A percentile compares a stretch with the other conserved stretches of the same genome.
Conservation (phyloP, 495 filamentous ascomycete genomes). For the Articulospora tetracladia region DNA sequence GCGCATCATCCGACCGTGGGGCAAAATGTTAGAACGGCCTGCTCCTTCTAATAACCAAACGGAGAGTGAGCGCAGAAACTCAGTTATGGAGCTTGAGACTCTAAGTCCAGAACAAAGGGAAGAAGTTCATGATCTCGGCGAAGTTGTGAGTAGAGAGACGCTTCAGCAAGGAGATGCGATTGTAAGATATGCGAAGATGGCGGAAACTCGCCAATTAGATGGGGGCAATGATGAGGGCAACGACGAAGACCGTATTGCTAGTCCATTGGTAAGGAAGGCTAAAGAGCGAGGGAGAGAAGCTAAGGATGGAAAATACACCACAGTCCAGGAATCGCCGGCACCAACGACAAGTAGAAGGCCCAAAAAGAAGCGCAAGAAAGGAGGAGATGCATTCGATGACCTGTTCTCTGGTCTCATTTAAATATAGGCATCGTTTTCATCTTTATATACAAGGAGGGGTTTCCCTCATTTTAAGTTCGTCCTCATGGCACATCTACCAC, state of each 20-base stretch:
- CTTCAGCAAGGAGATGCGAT: not conserved
- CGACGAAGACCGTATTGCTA: not conserved
- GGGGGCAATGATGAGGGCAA: not conserved
- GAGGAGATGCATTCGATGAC: conserved; percentile 60
- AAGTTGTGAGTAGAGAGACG: not conserved
- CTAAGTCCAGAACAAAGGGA: not conserved
- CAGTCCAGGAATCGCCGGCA: not conserved
- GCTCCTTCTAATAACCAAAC: no score
- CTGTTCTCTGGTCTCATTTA: conserved; percentile 53
- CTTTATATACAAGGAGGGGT: not conserved
- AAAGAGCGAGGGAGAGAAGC: not conserved
- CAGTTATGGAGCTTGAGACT: no score
- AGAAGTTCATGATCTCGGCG: conserved; percentile 2
- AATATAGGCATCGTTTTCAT: not conserved
- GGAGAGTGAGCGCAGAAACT: not conserved
- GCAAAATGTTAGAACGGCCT: conserved; percentile 1
- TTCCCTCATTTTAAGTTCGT: not conserved
- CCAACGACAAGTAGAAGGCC: not conserved
- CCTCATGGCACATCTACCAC: not conserved
- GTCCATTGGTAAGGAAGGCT: no score
- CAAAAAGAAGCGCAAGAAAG: conserved; percentile 29
- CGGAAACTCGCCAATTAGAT: no score
- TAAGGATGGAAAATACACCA: not conserved
- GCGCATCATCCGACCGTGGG: conserved; percentile 33
- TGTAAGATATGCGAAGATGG: no score